Percentiles rank a stretch among this genome's conserved stretches.
phyloP scores from a whole-genome alignment of 1,284 basidiomycete species.

The Melampsora larici-populina region DNA sequence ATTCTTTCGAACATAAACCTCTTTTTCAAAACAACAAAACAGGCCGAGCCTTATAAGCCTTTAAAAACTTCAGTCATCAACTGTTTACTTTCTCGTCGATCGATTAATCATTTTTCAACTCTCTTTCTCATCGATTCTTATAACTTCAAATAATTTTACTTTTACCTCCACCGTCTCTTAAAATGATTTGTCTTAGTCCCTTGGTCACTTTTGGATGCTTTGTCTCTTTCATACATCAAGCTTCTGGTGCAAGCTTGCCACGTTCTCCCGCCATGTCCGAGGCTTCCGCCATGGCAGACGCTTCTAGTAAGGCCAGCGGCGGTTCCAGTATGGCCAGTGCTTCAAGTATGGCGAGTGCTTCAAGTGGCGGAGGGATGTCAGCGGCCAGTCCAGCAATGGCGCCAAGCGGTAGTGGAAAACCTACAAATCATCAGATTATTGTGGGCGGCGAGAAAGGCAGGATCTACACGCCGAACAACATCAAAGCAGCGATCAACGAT shows the following conservation, averaged over 20 bases:
- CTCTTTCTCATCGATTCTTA: not conserved
- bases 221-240: no score
- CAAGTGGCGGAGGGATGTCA: no score
- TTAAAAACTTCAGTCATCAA: not conserved
- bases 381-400: not conserved
- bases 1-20: no score
- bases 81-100: not conserved
- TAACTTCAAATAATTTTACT: not conserved
- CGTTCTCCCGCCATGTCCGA: no score
- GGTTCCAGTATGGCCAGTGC: no score
- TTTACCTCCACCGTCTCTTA: not conserved
- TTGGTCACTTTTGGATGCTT: not conserved
- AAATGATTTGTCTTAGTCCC: no score
- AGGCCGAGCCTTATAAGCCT: no score
- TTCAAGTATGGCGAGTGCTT: no score
- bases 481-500: slow-evolving; percentile 22
- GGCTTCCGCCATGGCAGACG: no score
- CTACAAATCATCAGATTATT: slow-evolving; percentile 13
- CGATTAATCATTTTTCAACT: not conserved
- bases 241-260: no score
- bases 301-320: no score
- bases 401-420: not conserved
- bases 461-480: not conserved
- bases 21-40: no score
- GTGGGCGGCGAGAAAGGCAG: slow-evolving; percentile 8